A percentile compares a stretch with the other conserved stretches of the same genome.
Conservation (phyloP, 2,329 filamentous ascomycete genomes). For the Westerdykella sp. region DNA sequence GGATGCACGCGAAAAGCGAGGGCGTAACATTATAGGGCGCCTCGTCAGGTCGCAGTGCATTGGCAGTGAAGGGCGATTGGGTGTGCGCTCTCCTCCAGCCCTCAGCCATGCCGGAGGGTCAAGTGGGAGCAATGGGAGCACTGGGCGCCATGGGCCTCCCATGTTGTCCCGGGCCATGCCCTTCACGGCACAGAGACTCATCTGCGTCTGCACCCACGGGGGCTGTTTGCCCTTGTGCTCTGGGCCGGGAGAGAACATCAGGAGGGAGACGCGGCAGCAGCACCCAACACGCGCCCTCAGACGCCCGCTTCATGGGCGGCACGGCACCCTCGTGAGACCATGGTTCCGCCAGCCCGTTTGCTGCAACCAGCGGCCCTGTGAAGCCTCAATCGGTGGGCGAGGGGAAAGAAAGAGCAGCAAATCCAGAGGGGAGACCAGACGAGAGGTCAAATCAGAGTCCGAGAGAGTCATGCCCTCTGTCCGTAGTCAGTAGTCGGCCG, state of each 20-base stretch:
- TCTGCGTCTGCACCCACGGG: too few species aligned
- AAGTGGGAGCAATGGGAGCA: background rate
- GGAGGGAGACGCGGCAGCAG: too few species aligned
- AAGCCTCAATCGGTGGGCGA: too few species aligned
- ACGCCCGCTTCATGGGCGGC: background rate
- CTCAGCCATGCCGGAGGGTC: background rate
- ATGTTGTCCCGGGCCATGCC: background rate
- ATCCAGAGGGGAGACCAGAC: too few species aligned
- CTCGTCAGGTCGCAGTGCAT: background rate
- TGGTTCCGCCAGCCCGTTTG: background rate
- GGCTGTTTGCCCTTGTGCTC: too few species aligned
- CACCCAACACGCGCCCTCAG: background rate
- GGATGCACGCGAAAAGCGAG: constrained; percentile 20
- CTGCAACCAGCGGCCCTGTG: background rate
- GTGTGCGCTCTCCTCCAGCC: background rate
- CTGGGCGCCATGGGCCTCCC: background rate
- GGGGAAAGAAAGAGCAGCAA: too few species aligned
- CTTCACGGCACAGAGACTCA: too few species aligned
- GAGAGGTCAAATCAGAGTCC: too few species aligned
- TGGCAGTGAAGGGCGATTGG: background rate
- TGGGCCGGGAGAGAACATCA: too few species aligned
- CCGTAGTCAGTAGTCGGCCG: too few species aligned
- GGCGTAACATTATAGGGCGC: background rate
- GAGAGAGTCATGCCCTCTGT: too few species aligned
- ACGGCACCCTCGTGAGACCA: background rate